Base-by-base conservation (phyloP, 768 basidiomycete genomes). In the Candolleomyces eurysporus region DNA sequence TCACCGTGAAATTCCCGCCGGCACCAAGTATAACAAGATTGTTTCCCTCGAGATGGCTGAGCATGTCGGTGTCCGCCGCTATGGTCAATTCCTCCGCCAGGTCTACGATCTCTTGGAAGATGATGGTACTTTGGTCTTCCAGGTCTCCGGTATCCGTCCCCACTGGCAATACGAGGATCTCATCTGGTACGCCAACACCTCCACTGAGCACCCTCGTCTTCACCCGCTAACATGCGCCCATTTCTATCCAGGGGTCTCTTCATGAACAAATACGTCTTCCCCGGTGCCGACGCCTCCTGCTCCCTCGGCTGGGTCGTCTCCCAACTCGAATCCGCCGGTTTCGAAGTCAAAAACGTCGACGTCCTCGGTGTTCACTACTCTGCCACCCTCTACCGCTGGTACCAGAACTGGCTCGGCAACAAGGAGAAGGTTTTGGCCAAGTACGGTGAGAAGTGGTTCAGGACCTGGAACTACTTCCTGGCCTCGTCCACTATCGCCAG, bases 231-330 rank as follows among this genome's bases (percentile, higher is more conserved):
- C 9, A 2, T 43, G 5, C 40, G 8, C 42, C 45, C 39, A n/a
- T 43, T 9, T 10, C 17, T 5, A 32, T 49, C 14, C 45, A 91
- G 90, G 92, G 95, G 94, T 65, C 82, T 96, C 22, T 96, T 96
- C 81, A 96, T 96, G 94, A 96, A 92, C 85, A 95, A 95, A 70
- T 98, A 99, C 66, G 78, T 99, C 71, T 99, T 99, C 89, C 96
- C 97, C 49, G 96, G 96, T 71, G 97, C 96, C 3, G 97, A 99
- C 68, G 97, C 97, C 0, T 93, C 90, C 2, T 94, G 94, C 74
- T 92, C 96, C 19, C 88, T 98, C 32, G 93, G 91, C 45, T 98
- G 96, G 96, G 94, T 97, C 59, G 83, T 99, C 62, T 83, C 78
- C 63, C 81, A 82, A 78, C 86, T 95, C 54, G 95, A 98, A 76